phyloP scores from a whole-genome alignment of 805 yeast species.

The Metschnikowia gelsemii region DNA sequence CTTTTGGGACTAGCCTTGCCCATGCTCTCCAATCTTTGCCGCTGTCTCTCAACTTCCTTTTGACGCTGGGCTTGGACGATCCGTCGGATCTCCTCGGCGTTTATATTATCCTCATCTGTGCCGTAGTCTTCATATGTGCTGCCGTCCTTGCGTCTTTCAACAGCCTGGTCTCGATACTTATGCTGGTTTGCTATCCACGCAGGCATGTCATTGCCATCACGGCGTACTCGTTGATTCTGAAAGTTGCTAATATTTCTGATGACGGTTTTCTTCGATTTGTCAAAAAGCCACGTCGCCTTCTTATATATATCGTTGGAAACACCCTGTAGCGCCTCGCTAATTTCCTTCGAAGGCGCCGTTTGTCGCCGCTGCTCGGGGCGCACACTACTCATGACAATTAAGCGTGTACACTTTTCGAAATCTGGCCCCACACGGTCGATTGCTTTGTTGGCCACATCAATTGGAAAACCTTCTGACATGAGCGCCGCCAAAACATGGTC shows the following conservation, averaged over 20 bases:
- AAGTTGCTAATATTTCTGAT: conserved; percentile 63
- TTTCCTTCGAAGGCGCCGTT: conserved; percentile 15
- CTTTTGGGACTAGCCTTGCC: conserved; percentile 2
- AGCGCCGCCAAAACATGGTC: conserved; percentile 64
- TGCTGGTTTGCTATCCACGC: conserved; percentile 73
- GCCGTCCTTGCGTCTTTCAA: conserved; percentile 33
- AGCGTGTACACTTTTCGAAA: conserved; percentile 63
- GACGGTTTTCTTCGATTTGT: conserved; percentile 58
- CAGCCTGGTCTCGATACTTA: conserved; percentile 43
- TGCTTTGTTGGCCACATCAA: conserved; percentile 60
- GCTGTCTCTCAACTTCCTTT: conserved; percentile 37
- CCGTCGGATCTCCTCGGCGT: conserved; percentile 40
- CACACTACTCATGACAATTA: conserved; percentile 50
- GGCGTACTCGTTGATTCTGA: conserved; percentile 26
- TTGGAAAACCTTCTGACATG: conserved; percentile 76
- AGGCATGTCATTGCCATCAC: conserved; percentile 42
- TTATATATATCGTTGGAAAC: conserved; percentile 55
- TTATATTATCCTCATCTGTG: conserved; percentile 47
- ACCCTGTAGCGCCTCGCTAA: conserved; percentile 45
- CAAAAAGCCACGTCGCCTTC: conserved; percentile 58
- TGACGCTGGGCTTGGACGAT: conserved; percentile 38
- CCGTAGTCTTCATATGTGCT: conserved; percentile 45
- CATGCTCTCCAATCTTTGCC: conserved; percentile 20
- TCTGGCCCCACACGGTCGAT: conserved; percentile 57
- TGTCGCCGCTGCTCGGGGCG: conserved; percentile 1